Percentiles rank a stretch among this genome's conserved stretches.
phyloP scores from a whole-genome alignment of 192 early-diverging fungal genomes.

The Mortierella claussenii region DNA sequence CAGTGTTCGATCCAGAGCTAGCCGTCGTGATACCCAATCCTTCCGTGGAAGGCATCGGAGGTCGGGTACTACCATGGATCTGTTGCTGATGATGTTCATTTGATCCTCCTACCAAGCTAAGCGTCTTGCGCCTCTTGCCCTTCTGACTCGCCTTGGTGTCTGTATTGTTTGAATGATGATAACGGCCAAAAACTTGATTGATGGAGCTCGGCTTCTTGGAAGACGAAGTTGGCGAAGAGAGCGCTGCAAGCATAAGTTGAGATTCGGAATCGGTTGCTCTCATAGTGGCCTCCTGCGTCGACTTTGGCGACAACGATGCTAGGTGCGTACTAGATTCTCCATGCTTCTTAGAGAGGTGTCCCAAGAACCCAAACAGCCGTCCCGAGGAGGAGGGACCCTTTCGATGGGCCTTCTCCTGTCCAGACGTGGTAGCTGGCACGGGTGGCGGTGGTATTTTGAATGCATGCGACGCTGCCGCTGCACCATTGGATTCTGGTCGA shows the following conservation, averaged over 20 bases:
- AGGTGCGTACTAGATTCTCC: slow-evolving; percentile 27
- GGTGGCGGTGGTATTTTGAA: slow-evolving; percentile 18
- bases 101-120: slow-evolving; percentile 40
- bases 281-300: slow-evolving; percentile 14
- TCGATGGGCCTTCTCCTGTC: slow-evolving; percentile 20
- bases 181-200: slow-evolving; percentile 39
- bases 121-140: slow-evolving; percentile 47
- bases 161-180: slow-evolving; percentile 10
- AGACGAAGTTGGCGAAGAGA: neutral
- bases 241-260: too few relatives aligned
- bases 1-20: slow-evolving; percentile 40
- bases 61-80: slow-evolving; percentile 39
- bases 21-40: slow-evolving; percentile 10
- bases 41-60: slow-evolving; percentile 31
- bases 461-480: neutral
- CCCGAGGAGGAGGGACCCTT: slow-evolving; percentile 42
- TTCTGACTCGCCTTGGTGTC: slow-evolving; percentile 12
- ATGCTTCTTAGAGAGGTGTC: slow-evolving; percentile 46
- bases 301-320: slow-evolving; percentile 33
- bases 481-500: slow-evolving; percentile 13
- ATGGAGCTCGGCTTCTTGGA: slow-evolving; percentile 38
- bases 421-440: slow-evolving; percentile 8
- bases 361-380: slow-evolving; percentile 49
- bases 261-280: slow-evolving; percentile 5
- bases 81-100: slow-evolving; percentile 42